Evolutionary conservation across 192 early-diverging fungal genomes (phyloP).

Genomic region (Mortierella antarctica): DNA sequence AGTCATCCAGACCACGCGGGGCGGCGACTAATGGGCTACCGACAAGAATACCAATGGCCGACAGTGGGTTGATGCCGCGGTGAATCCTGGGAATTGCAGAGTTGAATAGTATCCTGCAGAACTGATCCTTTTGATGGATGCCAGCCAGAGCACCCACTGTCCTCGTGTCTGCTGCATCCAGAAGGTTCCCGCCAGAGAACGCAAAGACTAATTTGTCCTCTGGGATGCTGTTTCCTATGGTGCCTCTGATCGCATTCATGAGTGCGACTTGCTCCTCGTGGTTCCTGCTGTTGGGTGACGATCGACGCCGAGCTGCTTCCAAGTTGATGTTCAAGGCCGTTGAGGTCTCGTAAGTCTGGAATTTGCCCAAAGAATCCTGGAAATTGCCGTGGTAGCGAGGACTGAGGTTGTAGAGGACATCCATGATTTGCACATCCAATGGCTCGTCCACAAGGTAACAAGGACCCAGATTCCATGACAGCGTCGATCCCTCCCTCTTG

Average conservation of each 20-base stretch:
- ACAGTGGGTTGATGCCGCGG: constrained; percentile 51
- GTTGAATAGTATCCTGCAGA: constrained; percentile 59
- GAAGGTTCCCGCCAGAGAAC: constrained; percentile 63
- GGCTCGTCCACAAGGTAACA: constrained; percentile 71
- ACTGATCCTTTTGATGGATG: constrained; percentile 39
- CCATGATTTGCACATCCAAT: constrained; percentile 68
- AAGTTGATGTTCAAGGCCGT: constrained; percentile 64
- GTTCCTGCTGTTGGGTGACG: constrained; percentile 47
- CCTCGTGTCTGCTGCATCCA: constrained; percentile 54
- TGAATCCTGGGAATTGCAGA: constrained; percentile 67
- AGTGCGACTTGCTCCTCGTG: constrained; percentile 62
- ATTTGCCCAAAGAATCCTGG: constrained; percentile 72
- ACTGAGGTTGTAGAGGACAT: constrained; percentile 71
- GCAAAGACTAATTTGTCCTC: constrained; percentile 75
- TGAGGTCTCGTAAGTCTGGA: constrained; percentile 75
- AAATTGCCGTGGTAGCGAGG: constrained; percentile 72
- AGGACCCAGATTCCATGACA: constrained; percentile 73
- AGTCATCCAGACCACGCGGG: constrained; percentile 70
- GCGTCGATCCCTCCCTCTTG: constrained; percentile 38
- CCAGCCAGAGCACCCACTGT: constrained; percentile 42
- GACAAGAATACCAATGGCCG: constrained; percentile 57
- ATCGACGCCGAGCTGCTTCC: constrained; percentile 51
- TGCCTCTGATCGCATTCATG: constrained; percentile 64
- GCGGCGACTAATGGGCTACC: constrained; percentile 67
- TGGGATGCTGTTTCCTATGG: constrained; percentile 58